Conservation (phyloP, 208 protist species). For the Trypanosoma conorhini region DNA sequence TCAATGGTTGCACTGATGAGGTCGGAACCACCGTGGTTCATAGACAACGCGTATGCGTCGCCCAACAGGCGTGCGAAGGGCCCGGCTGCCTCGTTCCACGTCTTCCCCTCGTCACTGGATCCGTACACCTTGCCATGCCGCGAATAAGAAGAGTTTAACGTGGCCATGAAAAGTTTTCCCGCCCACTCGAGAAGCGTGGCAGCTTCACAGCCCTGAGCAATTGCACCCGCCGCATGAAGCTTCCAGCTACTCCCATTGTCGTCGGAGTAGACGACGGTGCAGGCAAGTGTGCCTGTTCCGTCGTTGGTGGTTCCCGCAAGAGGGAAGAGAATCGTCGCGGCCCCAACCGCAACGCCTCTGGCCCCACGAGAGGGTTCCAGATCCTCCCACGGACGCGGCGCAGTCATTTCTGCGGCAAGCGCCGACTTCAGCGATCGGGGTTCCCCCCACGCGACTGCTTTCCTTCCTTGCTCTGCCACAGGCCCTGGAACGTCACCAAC, state of each 20-base stretch:
- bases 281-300: not conserved
- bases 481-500: no score
- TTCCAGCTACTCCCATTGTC: not conserved
- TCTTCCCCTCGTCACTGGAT: not conserved
- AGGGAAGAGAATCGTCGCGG: not conserved
- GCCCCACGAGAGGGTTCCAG: not conserved
- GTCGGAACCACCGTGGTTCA: not conserved
- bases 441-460: no score
- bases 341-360: not conserved
- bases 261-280: not conserved
- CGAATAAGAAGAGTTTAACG: not conserved
- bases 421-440: no score
- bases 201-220: not conserved
- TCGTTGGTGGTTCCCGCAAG: not conserved
- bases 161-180: not conserved
- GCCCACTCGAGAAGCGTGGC: not conserved
- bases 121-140: not conserved
- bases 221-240: not conserved
- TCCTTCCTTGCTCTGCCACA: no score
- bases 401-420: no score
- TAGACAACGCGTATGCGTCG: not conserved
- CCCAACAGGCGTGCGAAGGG: not conserved
- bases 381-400: not conserved
- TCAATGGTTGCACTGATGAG: not conserved
- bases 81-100: not conserved